Conservation (phyloP, 768 basidiomycete genomes). For the Macrolepiota fuliginosa region DNA sequence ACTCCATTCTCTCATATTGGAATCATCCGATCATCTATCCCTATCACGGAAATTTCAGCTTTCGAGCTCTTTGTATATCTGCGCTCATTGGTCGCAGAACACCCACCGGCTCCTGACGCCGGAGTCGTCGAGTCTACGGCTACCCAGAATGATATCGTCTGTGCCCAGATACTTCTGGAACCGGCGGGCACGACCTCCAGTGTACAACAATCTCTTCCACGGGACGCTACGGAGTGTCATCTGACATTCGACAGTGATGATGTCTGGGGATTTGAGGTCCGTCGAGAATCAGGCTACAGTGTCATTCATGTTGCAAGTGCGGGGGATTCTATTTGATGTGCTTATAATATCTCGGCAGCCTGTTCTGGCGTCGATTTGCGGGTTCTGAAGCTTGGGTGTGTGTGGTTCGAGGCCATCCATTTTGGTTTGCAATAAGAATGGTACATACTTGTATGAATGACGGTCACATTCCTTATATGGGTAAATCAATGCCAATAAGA, state of each 20-base stretch:
- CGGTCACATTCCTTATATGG: too few relatives aligned
- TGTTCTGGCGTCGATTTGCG: neutral
- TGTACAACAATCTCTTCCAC: neutral
- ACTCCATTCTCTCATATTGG: neutral
- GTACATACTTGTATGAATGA: too few relatives aligned
- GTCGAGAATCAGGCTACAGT: neutral
- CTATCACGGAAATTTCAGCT: neutral
- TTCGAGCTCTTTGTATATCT: neutral
- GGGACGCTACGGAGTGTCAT: neutral
- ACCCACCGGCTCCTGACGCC: neutral
- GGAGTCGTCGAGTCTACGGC: neutral
- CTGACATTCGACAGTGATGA: neutral
- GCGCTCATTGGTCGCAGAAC: neutral
- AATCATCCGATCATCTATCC: neutral
- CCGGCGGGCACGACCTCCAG: neutral
- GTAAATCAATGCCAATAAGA: too few relatives aligned
- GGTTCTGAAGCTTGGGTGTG: neutral
- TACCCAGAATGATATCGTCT: neutral
- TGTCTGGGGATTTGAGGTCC: neutral
- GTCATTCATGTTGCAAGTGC: neutral
- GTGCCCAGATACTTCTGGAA: neutral
- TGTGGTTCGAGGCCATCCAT: neutral
- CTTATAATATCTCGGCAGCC: too few relatives aligned
- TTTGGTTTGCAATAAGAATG: neutral
- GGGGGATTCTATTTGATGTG: neutral